phyloP scores from a whole-genome alignment of 371 early-diverging fungal species.

The Actinomortierella wolfii region DNA sequence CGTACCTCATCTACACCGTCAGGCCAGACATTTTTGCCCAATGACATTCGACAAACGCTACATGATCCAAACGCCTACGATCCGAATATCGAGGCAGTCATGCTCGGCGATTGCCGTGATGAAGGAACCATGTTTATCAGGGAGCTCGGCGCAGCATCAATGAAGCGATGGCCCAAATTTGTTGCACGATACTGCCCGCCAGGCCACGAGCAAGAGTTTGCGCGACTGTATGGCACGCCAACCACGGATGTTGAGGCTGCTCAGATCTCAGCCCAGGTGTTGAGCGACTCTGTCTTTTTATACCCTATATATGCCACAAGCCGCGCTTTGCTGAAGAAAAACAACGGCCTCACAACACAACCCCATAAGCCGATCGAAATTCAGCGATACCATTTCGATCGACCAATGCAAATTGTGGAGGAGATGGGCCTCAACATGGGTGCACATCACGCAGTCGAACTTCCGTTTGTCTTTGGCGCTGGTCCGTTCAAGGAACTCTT shows the following conservation, averaged over 20 bases:
- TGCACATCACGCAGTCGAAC: constrained; percentile 38
- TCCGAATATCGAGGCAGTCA: constrained; percentile 23
- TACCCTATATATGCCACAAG: constrained; percentile 38
- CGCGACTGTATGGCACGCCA: constrained; percentile 31
- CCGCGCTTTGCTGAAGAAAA: constrained; percentile 10
- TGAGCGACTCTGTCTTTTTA: constrained; percentile 36
- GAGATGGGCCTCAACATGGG: constrained; percentile 29
- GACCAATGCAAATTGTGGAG: constrained; percentile 29
- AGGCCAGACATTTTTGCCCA: neutral
- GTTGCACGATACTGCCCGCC: constrained; percentile 31
- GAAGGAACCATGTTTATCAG: constrained; percentile 28
- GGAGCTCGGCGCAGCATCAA: constrained; percentile 17
- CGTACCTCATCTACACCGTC: neutral
- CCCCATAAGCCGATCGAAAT: constrained; percentile 10
- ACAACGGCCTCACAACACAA: neutral
- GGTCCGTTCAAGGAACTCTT: constrained; percentile 16
- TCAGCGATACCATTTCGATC: constrained; percentile 42
- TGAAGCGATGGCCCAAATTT: constrained; percentile 45
- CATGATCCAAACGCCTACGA: constrained; percentile 37
- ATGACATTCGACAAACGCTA: constrained; percentile 22
- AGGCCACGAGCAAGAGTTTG: constrained; percentile 37
- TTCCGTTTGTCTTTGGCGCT: constrained; percentile 36
- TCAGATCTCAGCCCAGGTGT: constrained; percentile 21
- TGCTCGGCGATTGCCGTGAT: constrained; percentile 45
- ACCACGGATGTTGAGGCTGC: constrained; percentile 35